Percentiles rank a stretch among this genome's conserved stretches.
Evolutionary conservation across 345 rosid genomes (phyloP).

Genomic region (Geranium brycei): DNA sequence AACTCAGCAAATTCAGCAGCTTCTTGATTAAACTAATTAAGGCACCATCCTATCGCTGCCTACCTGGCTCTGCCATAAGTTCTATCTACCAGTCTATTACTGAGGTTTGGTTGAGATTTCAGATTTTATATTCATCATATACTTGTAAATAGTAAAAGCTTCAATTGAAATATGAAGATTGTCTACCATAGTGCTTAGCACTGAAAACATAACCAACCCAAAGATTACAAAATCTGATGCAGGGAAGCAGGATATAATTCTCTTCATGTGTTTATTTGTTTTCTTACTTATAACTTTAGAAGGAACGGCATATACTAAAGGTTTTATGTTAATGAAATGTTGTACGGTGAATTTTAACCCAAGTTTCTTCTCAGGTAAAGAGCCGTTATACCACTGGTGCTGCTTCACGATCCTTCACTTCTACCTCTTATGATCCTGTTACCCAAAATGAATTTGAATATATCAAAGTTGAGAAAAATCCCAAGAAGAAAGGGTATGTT

Average conservation of each 20-base stretch:
- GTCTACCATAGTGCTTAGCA: not conserved
- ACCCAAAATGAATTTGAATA: constrained; percentile 76
- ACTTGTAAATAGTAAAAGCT: not conserved
- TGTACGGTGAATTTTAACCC: constrained; percentile 4
- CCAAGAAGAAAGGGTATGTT: constrained; percentile 91
- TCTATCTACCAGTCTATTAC: not conserved
- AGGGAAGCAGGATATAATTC: not conserved
- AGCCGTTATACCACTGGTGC: constrained; percentile 84
- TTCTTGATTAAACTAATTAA: not conserved
- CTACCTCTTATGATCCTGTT: constrained; percentile 75
- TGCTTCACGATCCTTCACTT: constrained; percentile 93
- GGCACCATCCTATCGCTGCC: not conserved
- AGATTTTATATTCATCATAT: too few species aligned
- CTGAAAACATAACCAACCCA: not conserved
- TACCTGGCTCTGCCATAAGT: not conserved
- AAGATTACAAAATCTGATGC: not conserved
- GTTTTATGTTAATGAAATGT: not conserved
- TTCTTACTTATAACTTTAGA: not conserved
- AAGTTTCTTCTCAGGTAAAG: constrained; percentile 45
- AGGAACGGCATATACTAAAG: not conserved
- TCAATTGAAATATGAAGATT: not conserved
- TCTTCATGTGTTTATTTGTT: not conserved
- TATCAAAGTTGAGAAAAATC: constrained; percentile 81
- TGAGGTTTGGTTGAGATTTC: not conserved
- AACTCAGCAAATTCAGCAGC: not conserved